phyloP scores from a whole-genome alignment of 257 asterid genomes.

The Leptodermis oblonga region DNA sequence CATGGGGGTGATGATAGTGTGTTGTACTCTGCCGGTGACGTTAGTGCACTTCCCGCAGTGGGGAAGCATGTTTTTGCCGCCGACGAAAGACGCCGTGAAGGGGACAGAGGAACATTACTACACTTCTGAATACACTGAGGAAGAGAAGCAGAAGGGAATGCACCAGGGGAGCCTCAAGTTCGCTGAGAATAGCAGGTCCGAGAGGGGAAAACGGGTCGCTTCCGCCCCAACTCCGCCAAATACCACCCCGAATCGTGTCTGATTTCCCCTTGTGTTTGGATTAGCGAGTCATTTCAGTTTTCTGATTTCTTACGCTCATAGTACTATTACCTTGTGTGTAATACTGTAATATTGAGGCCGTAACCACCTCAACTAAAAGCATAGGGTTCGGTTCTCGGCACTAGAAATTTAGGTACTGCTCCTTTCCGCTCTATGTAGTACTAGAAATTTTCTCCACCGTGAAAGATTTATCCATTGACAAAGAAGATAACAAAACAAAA shows the following conservation, averaged over 20 bases:
- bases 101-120: conserved; percentile 35
- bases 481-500: no score
- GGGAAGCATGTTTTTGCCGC: conserved; percentile 47
- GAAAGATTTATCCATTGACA: no score
- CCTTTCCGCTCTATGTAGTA: no score
- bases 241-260: conserved; percentile 30
- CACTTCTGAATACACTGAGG: conserved; percentile 27
- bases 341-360: no score
- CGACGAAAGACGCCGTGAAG: conserved; percentile 18
- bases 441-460: no score
- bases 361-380: no score
- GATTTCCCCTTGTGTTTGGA: conserved; percentile 5
- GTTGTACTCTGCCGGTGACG: conserved; percentile 39
- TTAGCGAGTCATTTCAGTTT: no score
- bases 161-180: conserved; percentile 51
- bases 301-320: no score
- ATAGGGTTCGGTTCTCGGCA: no score
- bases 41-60: conserved; percentile 44
- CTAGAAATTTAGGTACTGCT: no score
- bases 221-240: conserved; percentile 32
- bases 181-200: conserved; percentile 53
- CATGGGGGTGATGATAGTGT: conserved; percentile 50
- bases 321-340: no score
- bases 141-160: conserved; percentile 42
- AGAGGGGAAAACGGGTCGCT: conserved; percentile 46